These are phyloP conservation scores for Hemisphaericaspora xylanilytica DNA, from an alignment of 1,139 yeast genomes.

Conservation along the genomic window DNA sequence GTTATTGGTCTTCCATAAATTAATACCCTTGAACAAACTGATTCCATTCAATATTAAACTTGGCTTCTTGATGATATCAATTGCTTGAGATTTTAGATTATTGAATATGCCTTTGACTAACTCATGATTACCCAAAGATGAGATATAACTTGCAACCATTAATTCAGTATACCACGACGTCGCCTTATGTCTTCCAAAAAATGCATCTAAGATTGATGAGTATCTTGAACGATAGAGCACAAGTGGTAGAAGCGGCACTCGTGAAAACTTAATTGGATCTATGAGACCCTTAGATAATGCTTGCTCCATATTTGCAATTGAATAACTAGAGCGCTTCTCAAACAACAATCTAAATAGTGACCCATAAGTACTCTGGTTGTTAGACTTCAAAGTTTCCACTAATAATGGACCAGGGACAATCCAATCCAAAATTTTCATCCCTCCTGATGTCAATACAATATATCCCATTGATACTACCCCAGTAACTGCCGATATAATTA, in stretches of 20 bases:
- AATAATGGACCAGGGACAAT: conserved; percentile 37
- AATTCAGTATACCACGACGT: conserved; percentile 33
- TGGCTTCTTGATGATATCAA: conserved; percentile 14
- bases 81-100: conserved; percentile 10
- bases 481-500: conserved; percentile 40
- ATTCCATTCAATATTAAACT: conserved; percentile 8
- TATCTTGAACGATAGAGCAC: conserved; percentile 40
- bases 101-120: conserved; percentile 20
- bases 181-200: conserved; percentile 20
- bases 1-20: conserved; percentile 31
- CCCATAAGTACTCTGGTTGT: conserved; percentile 11
- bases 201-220: conserved; percentile 32
- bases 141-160: conserved; percentile 36
- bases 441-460: conserved; percentile 41
- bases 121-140: conserved; percentile 40
- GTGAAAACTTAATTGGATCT: conserved; percentile 41
- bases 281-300: conserved; percentile 36
- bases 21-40: conserved; percentile 23
- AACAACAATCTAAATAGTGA: conserved; percentile 20
- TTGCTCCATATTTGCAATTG: conserved; percentile 32
- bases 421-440: conserved; percentile 39
- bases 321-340: conserved; percentile 18
- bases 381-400: conserved; percentile 25
- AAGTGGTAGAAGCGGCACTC: conserved; percentile 42
- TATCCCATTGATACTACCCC: conserved; percentile 45